A percentile compares a stretch with the other conserved stretches of the same genome.
Evolutionary conservation across 208 protist species (phyloP).

Genomic region (Angomonas deanei): DNA sequence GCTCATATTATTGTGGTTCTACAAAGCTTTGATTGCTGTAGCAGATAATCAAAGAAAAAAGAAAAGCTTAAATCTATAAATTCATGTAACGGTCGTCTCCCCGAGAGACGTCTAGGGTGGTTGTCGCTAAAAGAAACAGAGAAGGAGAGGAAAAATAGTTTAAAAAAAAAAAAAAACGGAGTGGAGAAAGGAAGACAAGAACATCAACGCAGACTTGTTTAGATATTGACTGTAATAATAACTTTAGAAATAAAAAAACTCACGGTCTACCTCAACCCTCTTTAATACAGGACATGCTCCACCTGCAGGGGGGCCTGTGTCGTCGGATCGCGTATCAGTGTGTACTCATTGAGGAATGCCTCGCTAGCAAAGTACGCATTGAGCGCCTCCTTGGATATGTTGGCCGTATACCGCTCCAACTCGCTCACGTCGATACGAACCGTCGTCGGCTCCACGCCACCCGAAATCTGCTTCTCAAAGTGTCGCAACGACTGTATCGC

Average conservation of each 20-base stretch:
- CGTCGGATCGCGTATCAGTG: slow-evolving; percentile 71
- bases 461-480: slow-evolving; percentile 80
- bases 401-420: slow-evolving; percentile 73
- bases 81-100: not conserved
- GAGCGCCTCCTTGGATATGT: slow-evolving; percentile 73
- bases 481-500: slow-evolving; percentile 69
- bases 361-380: slow-evolving; percentile 79
- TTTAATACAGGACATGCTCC: slow-evolving; percentile 33
- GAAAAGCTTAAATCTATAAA: not conserved
- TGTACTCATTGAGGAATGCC: slow-evolving; percentile 75
- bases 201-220: not conserved
- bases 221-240: too few species aligned
- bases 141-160: not conserved
- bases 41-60: not conserved
- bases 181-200: not conserved
- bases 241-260: too few species aligned
- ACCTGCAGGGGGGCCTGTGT: slow-evolving; percentile 73
- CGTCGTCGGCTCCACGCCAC: slow-evolving; percentile 67
- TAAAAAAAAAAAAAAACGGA: not conserved
- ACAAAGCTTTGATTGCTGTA: too few species aligned
- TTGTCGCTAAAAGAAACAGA: not conserved
- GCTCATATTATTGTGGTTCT: not conserved
- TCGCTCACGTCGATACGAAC: slow-evolving; percentile 78
- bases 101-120: not conserved
- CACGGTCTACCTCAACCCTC: too few species aligned